Conservation (phyloP, 2,329 filamentous ascomycete species). For the Neophaeococcomyces mojaviensis region DNA sequence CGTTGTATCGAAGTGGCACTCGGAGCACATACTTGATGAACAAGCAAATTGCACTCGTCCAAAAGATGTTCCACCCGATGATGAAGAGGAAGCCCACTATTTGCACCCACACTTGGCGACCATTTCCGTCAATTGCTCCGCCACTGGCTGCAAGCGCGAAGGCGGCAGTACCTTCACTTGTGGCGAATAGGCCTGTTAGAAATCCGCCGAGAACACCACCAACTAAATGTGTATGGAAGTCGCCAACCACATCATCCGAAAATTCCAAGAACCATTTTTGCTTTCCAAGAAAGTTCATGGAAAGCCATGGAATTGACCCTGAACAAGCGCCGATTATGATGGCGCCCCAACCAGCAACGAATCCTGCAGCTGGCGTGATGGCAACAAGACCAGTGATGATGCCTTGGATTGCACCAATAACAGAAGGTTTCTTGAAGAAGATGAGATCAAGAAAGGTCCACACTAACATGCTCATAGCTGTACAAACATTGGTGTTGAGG, state of each 20-base stretch:
- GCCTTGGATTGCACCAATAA: slow-evolving; percentile 45
- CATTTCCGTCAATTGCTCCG: slow-evolving; percentile 46
- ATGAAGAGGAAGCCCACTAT: slow-evolving; percentile 44
- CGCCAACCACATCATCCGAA: slow-evolving; percentile 48
- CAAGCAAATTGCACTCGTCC: slow-evolving; percentile 42
- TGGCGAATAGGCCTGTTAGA: slow-evolving; percentile 40
- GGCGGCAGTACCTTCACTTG: slow-evolving; percentile 38
- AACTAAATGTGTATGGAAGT: slow-evolving; percentile 44
- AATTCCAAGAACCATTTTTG: slow-evolving; percentile 52
- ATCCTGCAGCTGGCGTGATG: slow-evolving; percentile 46
- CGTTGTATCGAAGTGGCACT: slow-evolving; percentile 41
- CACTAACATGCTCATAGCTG: slow-evolving; percentile 40
- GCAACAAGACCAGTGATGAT: slow-evolving; percentile 48
- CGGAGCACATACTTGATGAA: slow-evolving; percentile 46
- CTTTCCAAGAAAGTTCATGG: slow-evolving; percentile 43
- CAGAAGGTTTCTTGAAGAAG: slow-evolving; percentile 43
- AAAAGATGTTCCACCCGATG: slow-evolving; percentile 45
- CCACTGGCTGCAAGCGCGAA: slow-evolving; percentile 41
- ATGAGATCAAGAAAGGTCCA: slow-evolving; percentile 42
- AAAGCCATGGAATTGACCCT: slow-evolving; percentile 41
- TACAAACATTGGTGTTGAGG: slow-evolving; percentile 45
- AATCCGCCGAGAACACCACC: slow-evolving; percentile 42
- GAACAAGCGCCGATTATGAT: slow-evolving; percentile 41
- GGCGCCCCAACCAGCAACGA: slow-evolving; percentile 46
- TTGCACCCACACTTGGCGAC: slow-evolving; percentile 43